Evolutionary conservation across 73 alveolate species (phyloP).

Genomic region (Blepharisma stoltei): DNA sequence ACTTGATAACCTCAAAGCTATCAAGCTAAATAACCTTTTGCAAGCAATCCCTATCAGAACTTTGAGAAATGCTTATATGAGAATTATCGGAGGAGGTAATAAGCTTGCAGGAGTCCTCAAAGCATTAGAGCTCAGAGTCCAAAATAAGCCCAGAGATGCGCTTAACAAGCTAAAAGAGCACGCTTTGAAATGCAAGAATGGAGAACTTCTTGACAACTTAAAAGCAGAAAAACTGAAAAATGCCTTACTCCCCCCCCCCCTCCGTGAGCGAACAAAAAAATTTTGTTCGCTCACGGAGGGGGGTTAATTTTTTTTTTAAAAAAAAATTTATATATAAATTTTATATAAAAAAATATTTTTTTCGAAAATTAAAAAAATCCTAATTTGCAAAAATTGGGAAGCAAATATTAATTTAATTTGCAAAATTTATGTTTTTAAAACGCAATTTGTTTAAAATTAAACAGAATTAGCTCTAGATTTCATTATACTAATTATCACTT

Average conservation of each 20-base stretch:
- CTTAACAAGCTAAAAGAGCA: background rate
- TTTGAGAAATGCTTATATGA: background rate
- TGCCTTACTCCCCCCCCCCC: background rate
- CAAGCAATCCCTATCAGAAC: background rate
- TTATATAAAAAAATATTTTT: background rate
- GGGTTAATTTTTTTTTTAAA: background rate
- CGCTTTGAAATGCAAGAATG: conserved; percentile 14
- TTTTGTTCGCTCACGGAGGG: background rate
- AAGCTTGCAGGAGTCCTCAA: background rate
- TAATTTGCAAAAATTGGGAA: no score
- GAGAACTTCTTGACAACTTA: conserved; percentile 2
- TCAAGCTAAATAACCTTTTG: background rate
- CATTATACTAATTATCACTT: no score
- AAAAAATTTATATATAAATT: background rate
- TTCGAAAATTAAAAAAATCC: background rate
- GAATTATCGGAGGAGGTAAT: background rate
- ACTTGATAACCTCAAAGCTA: conserved; percentile 1
- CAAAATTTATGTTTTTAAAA: no score
- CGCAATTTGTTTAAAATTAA: no score
- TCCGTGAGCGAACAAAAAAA: background rate
- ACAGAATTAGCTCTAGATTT: no score
- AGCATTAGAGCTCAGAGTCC: background rate
- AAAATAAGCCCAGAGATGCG: background rate
- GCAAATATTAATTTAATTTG: no score
- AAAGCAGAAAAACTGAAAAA: background rate